Evolutionary conservation across 2,329 filamentous ascomycete genomes (phyloP).

Genomic region (Aspergillus sp.): DNA sequence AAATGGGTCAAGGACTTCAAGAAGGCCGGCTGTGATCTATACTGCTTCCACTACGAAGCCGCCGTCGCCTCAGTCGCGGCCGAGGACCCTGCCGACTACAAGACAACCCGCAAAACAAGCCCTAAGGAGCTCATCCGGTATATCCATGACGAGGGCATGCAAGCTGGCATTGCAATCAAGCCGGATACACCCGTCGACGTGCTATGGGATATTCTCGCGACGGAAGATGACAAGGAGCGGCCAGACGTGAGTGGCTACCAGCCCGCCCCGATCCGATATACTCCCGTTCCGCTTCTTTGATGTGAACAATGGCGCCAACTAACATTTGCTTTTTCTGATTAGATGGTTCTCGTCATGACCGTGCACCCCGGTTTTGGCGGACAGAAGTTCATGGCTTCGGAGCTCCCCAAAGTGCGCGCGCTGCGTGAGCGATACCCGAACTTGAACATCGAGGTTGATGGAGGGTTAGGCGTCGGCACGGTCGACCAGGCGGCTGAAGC

Average conservation of each 20-base stretch:
- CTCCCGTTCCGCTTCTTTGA: not conserved
- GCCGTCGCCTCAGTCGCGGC: slow-evolving; percentile 80
- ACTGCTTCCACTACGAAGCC: slow-evolving; percentile 99
- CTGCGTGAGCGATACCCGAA: slow-evolving; percentile 83
- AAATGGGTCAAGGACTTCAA: slow-evolving; percentile 97
- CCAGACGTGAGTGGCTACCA: slow-evolving; percentile 71
- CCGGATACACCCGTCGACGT: slow-evolving; percentile 88
- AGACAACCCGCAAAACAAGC: slow-evolving; percentile 68
- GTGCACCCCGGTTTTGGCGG: slow-evolving; percentile 96
- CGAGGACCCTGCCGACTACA: slow-evolving; percentile 69
- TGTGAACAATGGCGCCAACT: not conserved
- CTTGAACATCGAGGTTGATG: slow-evolving; percentile 96
- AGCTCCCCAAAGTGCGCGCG: slow-evolving; percentile 88
- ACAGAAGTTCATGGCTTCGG: slow-evolving; percentile 96
- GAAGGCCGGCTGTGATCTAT: slow-evolving; percentile 92
- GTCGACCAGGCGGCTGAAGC: slow-evolving; percentile 94
- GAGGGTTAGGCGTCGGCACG: slow-evolving; percentile 81
- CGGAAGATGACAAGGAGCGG: slow-evolving; percentile 67
- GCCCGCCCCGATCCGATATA: too few relatives aligned
- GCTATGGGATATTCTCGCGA: slow-evolving; percentile 84
- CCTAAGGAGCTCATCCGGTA: slow-evolving; percentile 84
- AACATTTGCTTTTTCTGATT: not conserved
- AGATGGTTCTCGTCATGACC: slow-evolving; percentile 99
- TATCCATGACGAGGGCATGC: slow-evolving; percentile 84
- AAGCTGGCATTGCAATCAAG: slow-evolving; percentile 94